Evolutionary conservation across 768 basidiomycete genomes (phyloP).

Genomic region (Candolleomyces eurysporus): DNA sequence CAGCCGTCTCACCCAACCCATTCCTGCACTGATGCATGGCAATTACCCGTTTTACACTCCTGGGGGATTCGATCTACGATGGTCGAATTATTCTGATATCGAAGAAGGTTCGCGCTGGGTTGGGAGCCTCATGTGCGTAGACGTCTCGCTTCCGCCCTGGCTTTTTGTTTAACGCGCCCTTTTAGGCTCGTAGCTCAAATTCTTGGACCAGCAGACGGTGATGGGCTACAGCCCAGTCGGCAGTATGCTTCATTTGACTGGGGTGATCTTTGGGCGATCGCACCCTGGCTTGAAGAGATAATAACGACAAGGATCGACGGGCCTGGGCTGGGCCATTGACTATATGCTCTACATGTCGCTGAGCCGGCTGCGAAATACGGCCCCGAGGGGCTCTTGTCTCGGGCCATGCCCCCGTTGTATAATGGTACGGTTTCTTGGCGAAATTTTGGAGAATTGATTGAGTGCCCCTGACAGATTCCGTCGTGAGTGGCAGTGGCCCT

Average conservation of each 20-base stretch:
- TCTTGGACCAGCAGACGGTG: slow-evolving; percentile 39
- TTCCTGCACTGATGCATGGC: slow-evolving; percentile 51
- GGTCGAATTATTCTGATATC: slow-evolving; percentile 49
- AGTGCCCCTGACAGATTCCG: background rate
- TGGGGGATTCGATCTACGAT: slow-evolving; percentile 65
- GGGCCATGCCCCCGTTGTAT: too few relatives aligned
- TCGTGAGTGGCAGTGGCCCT: background rate
- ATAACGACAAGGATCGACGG: slow-evolving; percentile 68
- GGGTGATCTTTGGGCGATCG: slow-evolving; percentile 66
- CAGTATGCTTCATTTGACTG: slow-evolving; percentile 72
- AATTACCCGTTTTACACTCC: slow-evolving; percentile 76
- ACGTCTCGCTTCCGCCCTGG: slow-evolving; percentile 4
- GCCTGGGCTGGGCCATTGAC: slow-evolving; percentile 60
- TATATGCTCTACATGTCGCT: background rate
- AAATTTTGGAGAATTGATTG: too few relatives aligned
- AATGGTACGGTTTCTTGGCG: too few relatives aligned
- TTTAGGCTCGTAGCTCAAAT: slow-evolving; percentile 64
- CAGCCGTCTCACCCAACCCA: slow-evolving; percentile 50
- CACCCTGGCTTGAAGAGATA: slow-evolving; percentile 75
- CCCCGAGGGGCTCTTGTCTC: background rate
- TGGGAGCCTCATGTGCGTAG: slow-evolving; percentile 62
- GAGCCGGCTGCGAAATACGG: background rate
- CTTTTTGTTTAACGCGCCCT: slow-evolving; percentile 3
- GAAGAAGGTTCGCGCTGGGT: slow-evolving; percentile 69
- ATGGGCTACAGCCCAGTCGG: slow-evolving; percentile 42